Evolutionary conservation across 2,329 filamentous ascomycete species (phyloP).

Genomic region (Penicillium sp.): DNA sequence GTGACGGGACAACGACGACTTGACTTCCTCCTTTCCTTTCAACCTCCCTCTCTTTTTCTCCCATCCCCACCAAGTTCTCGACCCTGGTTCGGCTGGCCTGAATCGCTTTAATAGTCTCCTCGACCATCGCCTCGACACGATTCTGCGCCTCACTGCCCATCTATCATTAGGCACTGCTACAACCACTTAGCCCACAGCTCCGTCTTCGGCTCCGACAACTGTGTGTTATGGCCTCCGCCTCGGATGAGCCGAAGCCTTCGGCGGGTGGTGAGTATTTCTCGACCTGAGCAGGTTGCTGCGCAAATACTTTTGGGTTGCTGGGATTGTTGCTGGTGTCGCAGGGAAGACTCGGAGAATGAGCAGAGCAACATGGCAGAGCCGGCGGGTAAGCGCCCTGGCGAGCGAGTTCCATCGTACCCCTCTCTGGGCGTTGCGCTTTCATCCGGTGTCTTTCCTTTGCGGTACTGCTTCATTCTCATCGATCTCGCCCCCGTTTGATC

Average conservation of each 20-base stretch:
- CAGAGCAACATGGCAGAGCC: conserved; percentile 7
- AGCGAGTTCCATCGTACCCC: not conserved
- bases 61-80: conserved; percentile 1
- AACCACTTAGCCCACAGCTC: conserved; percentile 1
- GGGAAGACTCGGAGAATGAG: conserved; percentile 2
- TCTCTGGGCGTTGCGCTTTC: not conserved
- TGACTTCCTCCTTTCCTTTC: conserved; percentile 5
- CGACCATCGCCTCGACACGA: not conserved
- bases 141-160: conserved; percentile 1
- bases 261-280: conserved; percentile 11
- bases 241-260: conserved; percentile 17
- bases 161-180: conserved; percentile 8
- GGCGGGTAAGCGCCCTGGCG: conserved; percentile 2
- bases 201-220: conserved; percentile 5
- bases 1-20: conserved; percentile 21
- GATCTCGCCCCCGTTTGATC: not conserved
- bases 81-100: conserved; percentile 13
- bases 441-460: not conserved
- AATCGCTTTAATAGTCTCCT: conserved; percentile 3
- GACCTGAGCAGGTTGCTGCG: not conserved
- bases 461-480: not conserved
- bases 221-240: conserved; percentile 18
- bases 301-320: not conserved
- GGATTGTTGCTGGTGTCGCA: conserved; percentile 4
- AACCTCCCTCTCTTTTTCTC: conserved; percentile 6